Base-by-base conservation (phyloP, 2,329 filamentous ascomycete genomes). In the Dothistroma septosporum region DNA sequence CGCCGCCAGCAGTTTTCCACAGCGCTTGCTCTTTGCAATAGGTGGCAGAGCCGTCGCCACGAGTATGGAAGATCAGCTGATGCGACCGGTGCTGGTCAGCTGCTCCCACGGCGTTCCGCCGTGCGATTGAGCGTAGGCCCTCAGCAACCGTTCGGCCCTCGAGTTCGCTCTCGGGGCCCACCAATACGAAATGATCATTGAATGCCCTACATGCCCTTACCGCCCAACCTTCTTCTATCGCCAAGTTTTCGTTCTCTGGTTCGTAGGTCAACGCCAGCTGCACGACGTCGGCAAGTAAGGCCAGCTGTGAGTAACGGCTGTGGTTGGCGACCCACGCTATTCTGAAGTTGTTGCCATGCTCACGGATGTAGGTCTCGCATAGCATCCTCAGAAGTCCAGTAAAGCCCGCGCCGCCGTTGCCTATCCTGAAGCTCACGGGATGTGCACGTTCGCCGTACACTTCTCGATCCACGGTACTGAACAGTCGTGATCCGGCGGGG, bases 231-330 rank as follows among this genome's bases (percentile, higher is more conserved):
- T 69, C 68, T 1, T 14, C 4, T 12, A 66, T 58, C 1, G 66
- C 54, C 4, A 68, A 9, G 16, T 63, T 60, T 49, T 70, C 67
- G 50, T 66, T 66, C 8, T 58, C 56, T 4, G 63, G 68, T 52
- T 69, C 68, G 37, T 69, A 69, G 0, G 68, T 70, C 55, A 70
- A 54, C 7, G 68, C 68, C 0, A 68, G 48, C 35, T 70, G 64
- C 22, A 69, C 64, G 1, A 66, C 41, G 47, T 66, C 63, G 14
- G 62, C 65, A 4, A 70, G 55, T 8, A 70, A 50, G 6, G 67
- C 68, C 8, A 69, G 59, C 32, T 68, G 68, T 12, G 63, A 62
- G 22, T 70, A 63, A 2, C 68, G 64, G 21, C 61, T 66, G 35
- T 69, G 67, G 58, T 70, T 69, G 3, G 58, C 32, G 0, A 69